Evolutionary conservation across 2,329 filamentous ascomycete species (phyloP), one percentile per base, ranked within the genome.

Genomic region (Thelonectria olida): DNA sequence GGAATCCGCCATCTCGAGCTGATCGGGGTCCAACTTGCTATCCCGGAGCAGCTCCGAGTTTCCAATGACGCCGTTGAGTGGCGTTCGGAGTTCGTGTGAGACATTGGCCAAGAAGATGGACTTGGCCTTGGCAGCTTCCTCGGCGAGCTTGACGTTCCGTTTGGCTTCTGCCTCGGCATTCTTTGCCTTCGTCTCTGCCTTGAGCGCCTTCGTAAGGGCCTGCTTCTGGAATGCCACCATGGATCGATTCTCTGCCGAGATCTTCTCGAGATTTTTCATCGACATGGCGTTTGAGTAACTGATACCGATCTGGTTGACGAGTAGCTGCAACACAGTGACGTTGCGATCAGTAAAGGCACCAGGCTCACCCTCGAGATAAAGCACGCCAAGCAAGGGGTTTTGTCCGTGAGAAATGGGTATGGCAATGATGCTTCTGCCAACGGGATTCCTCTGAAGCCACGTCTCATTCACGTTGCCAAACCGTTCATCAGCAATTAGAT

Each of bases 51-150:
- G 85, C 75, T 97, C 93, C 10, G 90, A 92, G 82, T 96, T 96
- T 47, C 93, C 93, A 70, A 96, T 94, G 8, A 96, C 92, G 27
- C 93, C 93, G 59, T 95, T 94, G 50, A 97, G 88, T 0, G 93
- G 93, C 2, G 91, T 94, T 47, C 91, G 88, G 59, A 95, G 79
- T 76, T 95, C 92, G 76, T 95, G 92, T 2, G 90, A 93, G 67
- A 95, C 92, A 65, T 92, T 92, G 39, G 90, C 90, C 44, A 92
- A 80, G 77, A 95, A 95, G 58, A 94, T 92, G 2, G 89, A 91
- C 75, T 95, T 95, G 38, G 91, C 92, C 76, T 91, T 92, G 20
- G 91, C 91, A 10, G 92, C 92, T 75, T 95, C 92, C 73, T 95
- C 91, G 15, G 92, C 92, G 38, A 94, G 84, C 76, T 92, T 90